A percentile compares a stretch with the other conserved stretches of the same genome.
These are phyloP conservation scores for Hyphopichia homilentoma DNA, from an alignment of 805 yeast genomes.

Conservation along the genomic window DNA sequence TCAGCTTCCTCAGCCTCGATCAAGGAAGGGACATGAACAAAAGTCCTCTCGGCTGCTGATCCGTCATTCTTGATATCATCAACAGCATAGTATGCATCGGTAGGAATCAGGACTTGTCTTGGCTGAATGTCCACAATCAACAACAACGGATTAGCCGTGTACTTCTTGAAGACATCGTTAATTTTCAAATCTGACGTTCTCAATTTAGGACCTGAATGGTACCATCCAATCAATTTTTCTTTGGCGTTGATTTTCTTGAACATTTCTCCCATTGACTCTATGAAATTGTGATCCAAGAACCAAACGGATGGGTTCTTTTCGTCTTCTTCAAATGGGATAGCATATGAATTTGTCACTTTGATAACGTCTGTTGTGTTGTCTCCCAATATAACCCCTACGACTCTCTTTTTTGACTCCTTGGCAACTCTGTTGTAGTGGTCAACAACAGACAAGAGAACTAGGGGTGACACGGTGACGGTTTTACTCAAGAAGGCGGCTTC, in stretches of 20 bases:
- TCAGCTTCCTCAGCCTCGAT: slow-evolving; percentile 99
- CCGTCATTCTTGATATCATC: slow-evolving; percentile 98
- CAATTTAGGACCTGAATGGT: slow-evolving; percentile 95
- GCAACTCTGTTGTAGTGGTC: slow-evolving; percentile 93
- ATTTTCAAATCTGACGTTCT: slow-evolving; percentile 85
- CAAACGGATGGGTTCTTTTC: slow-evolving; percentile 87
- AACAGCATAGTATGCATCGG: slow-evolving; percentile 89
- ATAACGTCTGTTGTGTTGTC: slow-evolving; percentile 58
- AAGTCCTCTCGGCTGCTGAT: slow-evolving; percentile 85
- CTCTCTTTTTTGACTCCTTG: slow-evolving; percentile 67
- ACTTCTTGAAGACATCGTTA: slow-evolving; percentile 81
- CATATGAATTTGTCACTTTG: slow-evolving; percentile 87
- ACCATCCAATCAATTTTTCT: slow-evolving; percentile 98
- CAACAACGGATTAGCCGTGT: slow-evolving; percentile 75
- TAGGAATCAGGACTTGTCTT: slow-evolving; percentile 82
- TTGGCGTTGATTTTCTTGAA: slow-evolving; percentile 96
- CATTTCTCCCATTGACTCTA: slow-evolving; percentile 97
- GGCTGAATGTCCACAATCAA: slow-evolving; percentile 92
- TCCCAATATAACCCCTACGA: slow-evolving; percentile 92
- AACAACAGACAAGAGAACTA: slow-evolving; percentile 88
- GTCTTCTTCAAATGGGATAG: slow-evolving; percentile 97
- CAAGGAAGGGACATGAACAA: slow-evolving; percentile 85
- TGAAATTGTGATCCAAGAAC: slow-evolving; percentile 95
- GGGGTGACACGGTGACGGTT: slow-evolving; percentile 88
- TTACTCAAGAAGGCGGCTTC: slow-evolving; percentile 41